Evolutionary conservation across 192 early-diverging fungal genomes (phyloP).

Genomic region (Nowakowskiella sp.): DNA sequence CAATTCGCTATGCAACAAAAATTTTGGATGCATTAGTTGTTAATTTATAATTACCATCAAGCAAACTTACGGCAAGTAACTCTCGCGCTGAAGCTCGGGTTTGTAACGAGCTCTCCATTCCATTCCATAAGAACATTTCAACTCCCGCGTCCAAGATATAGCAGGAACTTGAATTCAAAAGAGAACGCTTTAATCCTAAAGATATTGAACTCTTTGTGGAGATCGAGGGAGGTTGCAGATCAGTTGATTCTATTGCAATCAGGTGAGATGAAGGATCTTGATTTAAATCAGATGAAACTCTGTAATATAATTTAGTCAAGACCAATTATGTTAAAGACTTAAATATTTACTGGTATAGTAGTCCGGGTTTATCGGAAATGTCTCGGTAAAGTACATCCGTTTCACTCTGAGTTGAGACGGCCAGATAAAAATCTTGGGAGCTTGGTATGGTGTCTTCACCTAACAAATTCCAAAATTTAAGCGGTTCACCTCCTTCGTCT

Average conservation of each 20-base stretch:
- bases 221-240: not conserved
- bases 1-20: constrained; percentile 19
- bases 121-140: constrained; percentile 45
- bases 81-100: constrained; percentile 24
- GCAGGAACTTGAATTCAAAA: constrained; percentile 28
- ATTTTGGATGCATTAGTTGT: too few relatives aligned
- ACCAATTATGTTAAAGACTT: not conserved
- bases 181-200: constrained; percentile 7
- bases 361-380: too few relatives aligned
- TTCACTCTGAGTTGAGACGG: too few relatives aligned
- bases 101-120: constrained; percentile 11
- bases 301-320: not conserved
- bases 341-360: too few relatives aligned
- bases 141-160: constrained; percentile 39
- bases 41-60: not conserved
- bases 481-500: constrained; percentile 22
- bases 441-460: too few relatives aligned
- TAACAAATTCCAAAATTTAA: constrained; percentile 21
- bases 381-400: too few relatives aligned
- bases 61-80: constrained; percentile 29
- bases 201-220: not conserved
- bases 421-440: too few relatives aligned
- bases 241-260: constrained; percentile 12
- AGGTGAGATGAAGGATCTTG: constrained; percentile 18
- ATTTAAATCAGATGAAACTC: constrained; percentile 18